Evolutionary conservation across 2,329 filamentous ascomycete species (phyloP), one percentile per base, ranked within the genome.

Genomic region (Rhinocladiella mackenziei): DNA sequence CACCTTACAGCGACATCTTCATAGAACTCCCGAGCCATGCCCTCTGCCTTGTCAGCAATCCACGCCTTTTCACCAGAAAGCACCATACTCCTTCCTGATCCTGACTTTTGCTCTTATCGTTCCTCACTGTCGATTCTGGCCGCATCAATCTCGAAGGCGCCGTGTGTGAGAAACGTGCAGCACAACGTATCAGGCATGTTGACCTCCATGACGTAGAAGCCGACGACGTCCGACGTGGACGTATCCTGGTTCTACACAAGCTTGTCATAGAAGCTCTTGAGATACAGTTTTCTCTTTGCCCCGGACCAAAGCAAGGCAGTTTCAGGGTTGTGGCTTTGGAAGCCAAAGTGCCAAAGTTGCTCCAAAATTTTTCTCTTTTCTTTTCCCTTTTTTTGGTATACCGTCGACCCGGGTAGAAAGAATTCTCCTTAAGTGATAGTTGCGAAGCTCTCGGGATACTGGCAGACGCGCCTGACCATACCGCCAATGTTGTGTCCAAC

Each of bases 401-500:
- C 15, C 10, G 23, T 41, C 19, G 43, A 43, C 2, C 66, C 62
- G 0, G 69, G 68, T 1, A 72, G 57, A 1, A 66, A 67, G 44
- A 65, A 69, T 51, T 72, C 68, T 10, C 66, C 68, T 65, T 65
- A 70, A 9, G 57, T 63, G 11, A 71, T 60, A 35, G 59, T 67
- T 1, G 60, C 25, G 60, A 48, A 1, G 61, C 37, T 15, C 1
- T 43, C 52, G 0, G 68, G 58, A 32, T 65, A 66, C 1, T 59
- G 61, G 1, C 59, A 53, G 3, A 64, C 68, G 45, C 67, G 66
- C 0, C 67, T 66, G 18, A 73, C 63, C 68, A 73, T 73, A 30
- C 68, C 69, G 11, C 70, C 68, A 14, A 73, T 72, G 42, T 73
- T 70, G 39, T 74, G 68, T 7, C 70, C 70, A 0, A 73, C 63